Evolutionary conservation across 1,284 basidiomycete genomes (phyloP).

Genomic region (Psilocybe mexicana): DNA sequence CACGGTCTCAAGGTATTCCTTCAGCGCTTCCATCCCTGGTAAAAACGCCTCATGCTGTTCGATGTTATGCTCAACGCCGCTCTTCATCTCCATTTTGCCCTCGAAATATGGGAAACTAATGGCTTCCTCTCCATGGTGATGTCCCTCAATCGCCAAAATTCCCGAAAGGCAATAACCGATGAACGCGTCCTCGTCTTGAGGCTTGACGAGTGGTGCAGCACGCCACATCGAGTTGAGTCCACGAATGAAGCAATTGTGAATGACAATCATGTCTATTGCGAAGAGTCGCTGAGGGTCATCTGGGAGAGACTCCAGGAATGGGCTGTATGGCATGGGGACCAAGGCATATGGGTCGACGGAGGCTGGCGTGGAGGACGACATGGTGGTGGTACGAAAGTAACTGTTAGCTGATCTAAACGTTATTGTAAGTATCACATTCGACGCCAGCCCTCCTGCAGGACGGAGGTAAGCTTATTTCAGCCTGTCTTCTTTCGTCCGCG

Average conservation of each 20-base stretch:
- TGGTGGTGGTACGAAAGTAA: background rate
- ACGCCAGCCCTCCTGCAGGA: background rate
- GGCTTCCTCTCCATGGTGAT: background rate
- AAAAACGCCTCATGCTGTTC: background rate
- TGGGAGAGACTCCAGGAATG: background rate
- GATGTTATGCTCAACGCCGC: background rate
- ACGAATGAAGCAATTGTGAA: background rate
- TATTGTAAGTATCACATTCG: background rate
- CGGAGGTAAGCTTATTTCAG: no score
- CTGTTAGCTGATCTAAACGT: background rate
- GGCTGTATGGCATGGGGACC: background rate
- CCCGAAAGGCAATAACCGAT: background rate
- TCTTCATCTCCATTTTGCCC: background rate
- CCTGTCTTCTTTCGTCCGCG: background rate
- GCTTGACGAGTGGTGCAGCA: background rate
- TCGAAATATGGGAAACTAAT: background rate
- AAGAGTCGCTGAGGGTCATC: background rate
- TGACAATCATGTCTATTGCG: background rate
- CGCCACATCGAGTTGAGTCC: background rate
- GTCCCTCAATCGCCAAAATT: background rate
- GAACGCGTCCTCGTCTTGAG: background rate
- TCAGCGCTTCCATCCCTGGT: background rate
- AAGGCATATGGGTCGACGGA: background rate
- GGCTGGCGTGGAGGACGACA: background rate
- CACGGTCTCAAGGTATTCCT: background rate